Evolutionary conservation across 2,329 filamentous ascomycete species (phyloP).

Genomic region (Hymenoscyphus scutula): DNA sequence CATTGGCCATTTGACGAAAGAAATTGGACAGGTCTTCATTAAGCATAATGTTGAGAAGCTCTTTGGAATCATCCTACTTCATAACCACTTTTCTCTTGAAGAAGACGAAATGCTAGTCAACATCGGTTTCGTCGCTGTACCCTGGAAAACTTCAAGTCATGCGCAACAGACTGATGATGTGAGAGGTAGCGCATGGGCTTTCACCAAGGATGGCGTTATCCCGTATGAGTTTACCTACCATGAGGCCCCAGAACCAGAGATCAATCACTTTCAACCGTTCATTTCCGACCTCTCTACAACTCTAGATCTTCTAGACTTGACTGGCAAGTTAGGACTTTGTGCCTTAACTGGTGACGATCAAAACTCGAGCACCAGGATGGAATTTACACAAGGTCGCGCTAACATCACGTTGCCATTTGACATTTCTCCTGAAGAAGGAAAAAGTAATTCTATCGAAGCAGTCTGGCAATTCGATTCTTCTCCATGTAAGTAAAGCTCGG

Average conservation of each 20-base stretch:
- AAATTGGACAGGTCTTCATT: no score
- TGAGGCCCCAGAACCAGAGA: background rate
- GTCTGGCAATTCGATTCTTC: background rate
- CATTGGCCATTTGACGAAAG: no score
- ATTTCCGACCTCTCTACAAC: background rate
- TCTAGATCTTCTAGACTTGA: background rate
- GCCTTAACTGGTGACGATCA: background rate
- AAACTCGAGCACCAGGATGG: background rate
- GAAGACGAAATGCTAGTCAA: background rate
- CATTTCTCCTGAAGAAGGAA: background rate
- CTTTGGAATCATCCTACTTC: no score
- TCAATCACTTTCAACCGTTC: background rate
- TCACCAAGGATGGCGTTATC: background rate
- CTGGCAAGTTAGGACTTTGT: background rate
- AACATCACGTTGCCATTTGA: background rate
- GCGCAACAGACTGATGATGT: background rate
- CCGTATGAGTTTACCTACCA: background rate
- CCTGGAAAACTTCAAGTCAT: background rate
- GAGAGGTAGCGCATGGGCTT: background rate
- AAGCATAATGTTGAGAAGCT: no score
- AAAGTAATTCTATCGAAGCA: background rate
- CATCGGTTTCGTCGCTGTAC: background rate
- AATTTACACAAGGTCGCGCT: background rate
- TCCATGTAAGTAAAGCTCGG: no score
- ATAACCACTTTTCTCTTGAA: no score